Evolutionary conservation across 1,139 yeast genomes (phyloP).

Genomic region (Lodderomyces metapsilosis): DNA sequence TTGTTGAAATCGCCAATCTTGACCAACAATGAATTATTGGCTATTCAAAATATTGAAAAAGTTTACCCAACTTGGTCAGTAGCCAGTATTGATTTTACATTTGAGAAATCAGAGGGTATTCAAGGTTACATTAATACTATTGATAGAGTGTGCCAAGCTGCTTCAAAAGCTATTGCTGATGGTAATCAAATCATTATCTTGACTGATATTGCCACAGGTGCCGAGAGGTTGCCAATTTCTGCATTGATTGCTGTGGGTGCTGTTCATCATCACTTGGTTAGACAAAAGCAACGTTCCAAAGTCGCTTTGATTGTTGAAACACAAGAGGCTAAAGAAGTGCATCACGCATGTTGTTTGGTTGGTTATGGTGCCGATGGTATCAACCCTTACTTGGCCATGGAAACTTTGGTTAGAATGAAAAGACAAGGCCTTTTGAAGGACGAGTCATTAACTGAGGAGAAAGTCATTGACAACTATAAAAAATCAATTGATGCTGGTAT

Average conservation of each 20-base stretch:
- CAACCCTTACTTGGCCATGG: conserved; percentile 91
- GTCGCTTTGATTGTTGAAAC: conserved; percentile 91
- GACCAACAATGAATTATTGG: conserved; percentile 67
- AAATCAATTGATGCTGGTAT: conserved; percentile 86
- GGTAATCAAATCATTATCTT: conserved; percentile 72
- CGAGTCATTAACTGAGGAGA: conserved; percentile 52
- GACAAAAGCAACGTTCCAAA: conserved; percentile 94
- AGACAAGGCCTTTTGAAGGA: conserved; percentile 72
- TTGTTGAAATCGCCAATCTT: conserved; percentile 81
- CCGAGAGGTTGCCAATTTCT: conserved; percentile 73
- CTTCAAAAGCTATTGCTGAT: conserved; percentile 79
- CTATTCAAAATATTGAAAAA: conserved; percentile 66
- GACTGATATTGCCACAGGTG: conserved; percentile 64
- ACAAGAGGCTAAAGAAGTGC: conserved; percentile 97
- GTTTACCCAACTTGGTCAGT: conserved; percentile 88
- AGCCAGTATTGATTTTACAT: conserved; percentile 84
- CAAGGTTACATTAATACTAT: conserved; percentile 82
- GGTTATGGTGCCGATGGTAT: conserved; percentile 98
- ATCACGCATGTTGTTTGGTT: conserved; percentile 88
- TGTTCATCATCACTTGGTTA: conserved; percentile 92
- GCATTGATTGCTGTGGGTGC: conserved; percentile 96
- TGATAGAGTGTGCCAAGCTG: conserved; percentile 84
- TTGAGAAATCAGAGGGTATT: conserved; percentile 76
- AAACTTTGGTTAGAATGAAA: conserved; percentile 82
- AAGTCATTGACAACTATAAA: conserved; percentile 73